Evolutionary conservation across 2,329 filamentous ascomycete species (phyloP).

Genomic region (Diplodia intermedia): DNA sequence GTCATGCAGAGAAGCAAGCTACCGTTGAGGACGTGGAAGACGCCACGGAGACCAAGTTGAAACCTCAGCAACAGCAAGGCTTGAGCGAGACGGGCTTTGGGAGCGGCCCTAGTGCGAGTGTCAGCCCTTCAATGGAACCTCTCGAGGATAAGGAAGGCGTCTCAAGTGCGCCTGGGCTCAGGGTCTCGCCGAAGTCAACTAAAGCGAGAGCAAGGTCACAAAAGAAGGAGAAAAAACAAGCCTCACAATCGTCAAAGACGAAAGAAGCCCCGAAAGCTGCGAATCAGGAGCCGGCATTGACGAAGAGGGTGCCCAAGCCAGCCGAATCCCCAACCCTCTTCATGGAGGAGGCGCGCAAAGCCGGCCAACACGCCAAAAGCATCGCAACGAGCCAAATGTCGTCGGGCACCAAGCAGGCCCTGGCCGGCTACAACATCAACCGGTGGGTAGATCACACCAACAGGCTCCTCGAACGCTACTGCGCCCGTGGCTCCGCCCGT

Average conservation of each 20-base stretch:
- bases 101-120: too few species aligned
- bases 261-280: not conserved
- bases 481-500: not conserved
- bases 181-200: not conserved
- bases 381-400: not conserved
- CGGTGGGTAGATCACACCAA: not conserved
- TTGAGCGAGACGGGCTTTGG: not conserved
- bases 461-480: not conserved
- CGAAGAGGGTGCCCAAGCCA: slow-evolving; percentile 1
- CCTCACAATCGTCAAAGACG: not conserved
- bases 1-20: not conserved
- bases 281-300: not conserved
- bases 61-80: not conserved
- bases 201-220: not conserved
- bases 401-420: not conserved
- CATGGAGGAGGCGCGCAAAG: slow-evolving; percentile 7
- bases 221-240: not conserved
- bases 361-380: not conserved
- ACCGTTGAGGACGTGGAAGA: not conserved
- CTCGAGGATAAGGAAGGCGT: too few species aligned
- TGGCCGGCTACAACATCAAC: not conserved
- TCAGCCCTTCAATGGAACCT: not conserved
- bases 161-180: too few species aligned
- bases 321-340: not conserved
- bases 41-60: not conserved